These are phyloP conservation scores for Quercus ilex DNA, from an alignment of 306 rosid species.

Conservation along the genomic window DNA sequence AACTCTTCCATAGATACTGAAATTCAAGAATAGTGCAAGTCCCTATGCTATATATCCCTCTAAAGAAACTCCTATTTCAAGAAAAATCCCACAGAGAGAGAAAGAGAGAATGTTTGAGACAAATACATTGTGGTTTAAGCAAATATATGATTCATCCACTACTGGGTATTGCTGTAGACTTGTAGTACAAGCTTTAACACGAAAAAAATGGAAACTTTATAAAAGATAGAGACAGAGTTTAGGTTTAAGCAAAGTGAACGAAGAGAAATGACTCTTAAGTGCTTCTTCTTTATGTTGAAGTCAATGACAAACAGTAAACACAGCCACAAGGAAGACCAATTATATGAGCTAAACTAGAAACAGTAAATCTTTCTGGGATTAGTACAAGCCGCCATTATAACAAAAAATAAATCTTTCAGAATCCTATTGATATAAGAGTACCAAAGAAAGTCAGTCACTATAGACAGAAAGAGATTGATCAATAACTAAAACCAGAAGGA, in stretches of 20 bases:
- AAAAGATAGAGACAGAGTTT: not conserved
- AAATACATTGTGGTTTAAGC: not conserved
- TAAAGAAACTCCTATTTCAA: not conserved
- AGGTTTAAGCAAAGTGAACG: not conserved
- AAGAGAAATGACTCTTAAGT: too few relatives aligned
- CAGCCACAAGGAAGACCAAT: not conserved
- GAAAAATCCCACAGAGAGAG: not conserved
- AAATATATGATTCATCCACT: not conserved
- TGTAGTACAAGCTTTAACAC: too few relatives aligned
- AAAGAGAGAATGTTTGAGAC: not conserved
- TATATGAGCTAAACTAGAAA: not conserved
- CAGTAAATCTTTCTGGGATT: not conserved
- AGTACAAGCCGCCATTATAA: not conserved
- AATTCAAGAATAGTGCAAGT: not conserved
- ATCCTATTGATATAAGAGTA: not conserved
- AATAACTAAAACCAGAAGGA: not conserved
- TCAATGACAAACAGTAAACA: not conserved
- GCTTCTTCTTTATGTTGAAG: not conserved
- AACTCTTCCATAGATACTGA: slow-evolving; percentile 15
- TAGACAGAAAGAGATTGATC: not conserved
- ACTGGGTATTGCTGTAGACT: not conserved
- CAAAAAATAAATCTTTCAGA: not conserved
- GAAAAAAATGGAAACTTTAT: too few relatives aligned
- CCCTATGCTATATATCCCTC: not conserved
- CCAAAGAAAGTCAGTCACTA: not conserved